phyloP scores from a whole-genome alignment of 108 stramenopile genomes.

The Cylindrotheca closterium region DNA sequence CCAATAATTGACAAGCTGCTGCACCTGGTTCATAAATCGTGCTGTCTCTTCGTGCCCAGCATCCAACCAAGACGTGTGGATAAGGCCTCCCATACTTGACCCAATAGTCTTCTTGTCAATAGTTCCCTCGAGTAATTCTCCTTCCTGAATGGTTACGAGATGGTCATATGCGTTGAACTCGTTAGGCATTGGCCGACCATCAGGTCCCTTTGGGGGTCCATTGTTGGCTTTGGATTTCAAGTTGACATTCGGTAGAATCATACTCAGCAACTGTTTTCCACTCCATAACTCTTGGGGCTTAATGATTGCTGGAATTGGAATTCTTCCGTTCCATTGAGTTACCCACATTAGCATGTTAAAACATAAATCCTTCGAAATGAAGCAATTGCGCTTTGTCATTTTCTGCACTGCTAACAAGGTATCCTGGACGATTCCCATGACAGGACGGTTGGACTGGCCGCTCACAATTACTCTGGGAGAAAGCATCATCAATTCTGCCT shows the following conservation, averaged over 20 bases:
- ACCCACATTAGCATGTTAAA: constrained; percentile 98
- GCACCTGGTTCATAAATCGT: constrained; percentile 97
- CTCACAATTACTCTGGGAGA: constrained; percentile 94
- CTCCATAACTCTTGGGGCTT: constrained; percentile 98
- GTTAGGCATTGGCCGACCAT: constrained; percentile 64
- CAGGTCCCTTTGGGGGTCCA: constrained; percentile 69
- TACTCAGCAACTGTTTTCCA: constrained; percentile 95
- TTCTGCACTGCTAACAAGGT: constrained; percentile 90
- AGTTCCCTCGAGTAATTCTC: constrained; percentile 92
- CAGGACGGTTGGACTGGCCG: constrained; percentile 97
- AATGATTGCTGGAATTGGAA: constrained; percentile 94
- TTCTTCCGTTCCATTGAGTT: constrained; percentile 87
- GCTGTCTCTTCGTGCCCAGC: constrained; percentile 92
- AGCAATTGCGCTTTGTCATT: constrained; percentile 96
- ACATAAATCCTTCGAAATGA: constrained; percentile 92
- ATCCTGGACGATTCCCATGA: constrained; percentile 99
- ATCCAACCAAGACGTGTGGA: constrained; percentile 97
- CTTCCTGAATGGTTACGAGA: constrained; percentile 89
- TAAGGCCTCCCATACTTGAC: constrained; percentile 91
- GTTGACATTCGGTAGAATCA: constrained; percentile 95
- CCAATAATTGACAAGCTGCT: constrained; percentile 95
- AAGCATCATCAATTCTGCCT: constrained; percentile 97
- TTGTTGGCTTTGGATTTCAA: constrained; percentile 83
- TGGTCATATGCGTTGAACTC: constrained; percentile 90
- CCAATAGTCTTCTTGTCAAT: constrained; percentile 98